Conservation (phyloP, 2,329 filamentous ascomycete genomes). For the Fusarium heterosporum region DNA sequence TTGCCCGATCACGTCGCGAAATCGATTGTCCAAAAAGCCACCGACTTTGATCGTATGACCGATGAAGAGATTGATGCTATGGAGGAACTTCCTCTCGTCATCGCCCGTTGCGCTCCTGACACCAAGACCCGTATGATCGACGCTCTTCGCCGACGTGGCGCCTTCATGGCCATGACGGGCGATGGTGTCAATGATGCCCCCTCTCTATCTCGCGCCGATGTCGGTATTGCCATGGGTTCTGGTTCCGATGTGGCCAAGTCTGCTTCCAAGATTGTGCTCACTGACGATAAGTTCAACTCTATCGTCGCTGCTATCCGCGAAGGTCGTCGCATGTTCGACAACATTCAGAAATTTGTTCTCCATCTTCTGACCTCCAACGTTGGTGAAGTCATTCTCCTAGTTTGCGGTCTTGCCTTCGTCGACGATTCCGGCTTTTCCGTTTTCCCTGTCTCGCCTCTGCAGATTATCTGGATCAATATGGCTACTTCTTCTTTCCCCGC, state of each 20-base stretch:
- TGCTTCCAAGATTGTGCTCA: constrained; percentile 83
- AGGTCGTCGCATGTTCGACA: constrained; percentile 87
- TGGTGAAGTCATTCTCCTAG: constrained; percentile 82
- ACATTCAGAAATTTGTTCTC: constrained; percentile 88
- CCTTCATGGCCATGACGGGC: constrained; percentile 88
- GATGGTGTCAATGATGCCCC: constrained; percentile 91
- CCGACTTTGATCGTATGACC: constrained; percentile 81
- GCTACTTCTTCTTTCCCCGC: constrained; percentile 88
- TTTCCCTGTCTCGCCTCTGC: constrained; percentile 85
- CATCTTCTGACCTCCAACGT: constrained; percentile 85
- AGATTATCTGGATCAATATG: constrained; percentile 97
- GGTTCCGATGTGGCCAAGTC: constrained; percentile 89
- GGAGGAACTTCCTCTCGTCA: constrained; percentile 80
- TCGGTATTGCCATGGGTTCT: constrained; percentile 91
- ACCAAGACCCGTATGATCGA: constrained; percentile 95
- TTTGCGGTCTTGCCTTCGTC: constrained; percentile 85
- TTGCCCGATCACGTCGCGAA: constrained; percentile 72
- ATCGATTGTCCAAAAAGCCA: constrained; percentile 78
- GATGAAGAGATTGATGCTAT: constrained; percentile 81
- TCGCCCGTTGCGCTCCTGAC: constrained; percentile 84
- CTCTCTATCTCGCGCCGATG: constrained; percentile 82
- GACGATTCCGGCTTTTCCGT: constrained; percentile 78
- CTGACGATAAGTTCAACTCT: constrained; percentile 88
- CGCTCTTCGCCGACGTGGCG: constrained; percentile 79
- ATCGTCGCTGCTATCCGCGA: constrained; percentile 87